Evolutionary conservation across 495 filamentous ascomycete species (phyloP), one percentile per base, ranked within the genome.

Genomic region (Massariosphaeria phaeospora): DNA sequence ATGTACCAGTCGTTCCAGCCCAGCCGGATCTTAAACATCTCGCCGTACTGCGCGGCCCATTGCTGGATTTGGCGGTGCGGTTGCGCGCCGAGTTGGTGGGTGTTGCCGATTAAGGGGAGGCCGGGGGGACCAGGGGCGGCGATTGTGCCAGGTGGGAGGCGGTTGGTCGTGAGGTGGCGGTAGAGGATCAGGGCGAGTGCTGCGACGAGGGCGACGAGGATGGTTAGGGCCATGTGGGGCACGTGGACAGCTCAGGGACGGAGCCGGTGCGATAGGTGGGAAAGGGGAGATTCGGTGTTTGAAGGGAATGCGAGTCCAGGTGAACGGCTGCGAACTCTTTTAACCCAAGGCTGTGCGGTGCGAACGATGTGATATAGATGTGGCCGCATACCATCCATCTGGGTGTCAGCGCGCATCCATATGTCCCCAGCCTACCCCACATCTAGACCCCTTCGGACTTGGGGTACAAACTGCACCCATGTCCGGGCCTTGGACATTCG

Each of bases 1-100:
- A 61, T 57, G 48, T 55, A 55, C 61, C 61, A 64, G 42, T 57
- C 49, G 48, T 64, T 46, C 43, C 57, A 56, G 20, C 61, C 61
- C 3, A 64, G 57, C 4, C 36, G 45, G 6, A 64, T 44, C 12
- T 48, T 45, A 48, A 38, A 64, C 21, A 64, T 30, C 20, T 56
- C 51, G 52, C 57, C 61, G 43, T 52, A 61, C 27, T 54, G 20
- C 3, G 33, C 46, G 0, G 57, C 39, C 57, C 51, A 61, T 30
- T n/a, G 13, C n/a, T 18, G 18, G 15, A 64, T 36, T 21, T 52
- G 42, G 17, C 52, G 45, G n/a, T 61, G 57, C 9, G 61, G 57
- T 10, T 51, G 55, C 6, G 36, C 11, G 24, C 23, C 18, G 13
- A 64, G 46, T 40, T 64, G 61, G 41, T 55, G 57, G 5, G 57